Evolutionary conservation across 2,329 filamentous ascomycete species (phyloP), one percentile per base, ranked within the genome.

Genomic region (Eutypa lata): DNA sequence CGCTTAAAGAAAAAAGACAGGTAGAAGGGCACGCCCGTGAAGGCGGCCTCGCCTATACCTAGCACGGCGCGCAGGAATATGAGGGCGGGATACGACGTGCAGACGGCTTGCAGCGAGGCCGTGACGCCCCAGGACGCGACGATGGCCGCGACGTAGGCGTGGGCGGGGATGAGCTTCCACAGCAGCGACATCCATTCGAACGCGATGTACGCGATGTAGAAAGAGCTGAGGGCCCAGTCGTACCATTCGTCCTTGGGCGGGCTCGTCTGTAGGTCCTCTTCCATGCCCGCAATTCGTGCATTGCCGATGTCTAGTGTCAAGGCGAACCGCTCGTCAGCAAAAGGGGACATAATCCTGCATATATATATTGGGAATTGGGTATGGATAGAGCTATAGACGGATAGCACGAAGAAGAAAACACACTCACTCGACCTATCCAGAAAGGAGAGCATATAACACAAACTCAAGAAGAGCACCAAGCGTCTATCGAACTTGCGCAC

Each of bases 361-460:
- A n/a, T n/a, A n/a, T n/a, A n/a, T n/a, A n/a, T n/a, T n/a, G n/a
- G n/a, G n/a, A n/a, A n/a, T n/a, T n/a, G n/a, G n/a, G n/a, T n/a
- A n/a, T n/a, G n/a, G n/a, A n/a, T n/a, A n/a, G n/a, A n/a, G n/a
- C n/a, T n/a, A n/a, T n/a, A n/a, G n/a, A n/a, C n/a, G n/a, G n/a
- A n/a, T n/a, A n/a, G n/a, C n/a, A n/a, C n/a, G n/a, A n/a, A 49
- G 11, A 35, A 24, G 16, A 42, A 44, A 26, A 22, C 5, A n/a
- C 19, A 74, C 79, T 57, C 75, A 91, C 90, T 96, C 18, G 89
- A 92, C 59, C 91, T 81, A 69, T 96, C 91, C 59, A 96, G 72
- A 67, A 96, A 96, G 57, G 86, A 88, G 56, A 96, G 76, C 77
- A 95, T 81, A 67, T 94, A 97, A 13, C 96, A 77, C 53, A 93